A percentile compares a stretch with the other conserved stretches of the same genome.
phyloP scores from a whole-genome alignment of 257 asterid genomes.

The Solanum etuberosum region DNA sequence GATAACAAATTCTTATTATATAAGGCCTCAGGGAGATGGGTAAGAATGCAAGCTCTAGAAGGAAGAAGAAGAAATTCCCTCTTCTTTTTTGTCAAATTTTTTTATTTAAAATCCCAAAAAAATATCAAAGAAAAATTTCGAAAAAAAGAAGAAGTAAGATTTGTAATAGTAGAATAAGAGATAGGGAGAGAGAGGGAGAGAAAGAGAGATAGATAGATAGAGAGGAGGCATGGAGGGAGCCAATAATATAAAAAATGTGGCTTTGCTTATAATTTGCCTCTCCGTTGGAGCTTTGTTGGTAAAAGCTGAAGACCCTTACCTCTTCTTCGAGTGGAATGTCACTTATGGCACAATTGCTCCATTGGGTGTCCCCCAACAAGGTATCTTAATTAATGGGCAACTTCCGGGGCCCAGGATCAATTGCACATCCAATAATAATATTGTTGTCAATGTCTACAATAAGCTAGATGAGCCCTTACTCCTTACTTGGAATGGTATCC shows the following conservation, averaged over 20 bases:
- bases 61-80: conserved; percentile 13
- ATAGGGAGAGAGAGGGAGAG: no score
- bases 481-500: conserved; percentile 30
- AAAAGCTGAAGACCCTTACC: conserved; percentile 43
- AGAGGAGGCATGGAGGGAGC: not conserved
- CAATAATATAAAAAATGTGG: conserved; percentile 4
- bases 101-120: not conserved
- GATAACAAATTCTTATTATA: not conserved
- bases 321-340: conserved; percentile 35
- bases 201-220: not conserved
- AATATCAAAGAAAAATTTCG: not conserved
- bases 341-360: conserved; percentile 40
- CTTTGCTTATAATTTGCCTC: conserved; percentile 26
- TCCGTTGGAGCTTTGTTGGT: conserved; percentile 13
- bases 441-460: conserved; percentile 29
- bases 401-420: conserved; percentile 45
- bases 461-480: conserved; percentile 41
- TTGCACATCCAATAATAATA: conserved; percentile 42
- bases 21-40: not conserved
- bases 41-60: conserved; percentile 4
- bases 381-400: conserved; percentile 42
- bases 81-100: conserved; percentile 8
- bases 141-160: not conserved
- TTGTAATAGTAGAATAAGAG: not conserved
- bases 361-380: conserved; percentile 42